These are phyloP conservation scores for Stachybotrys echinatus DNA, from an alignment of 2,329 filamentous ascomycete species.

Conservation along the genomic window DNA sequence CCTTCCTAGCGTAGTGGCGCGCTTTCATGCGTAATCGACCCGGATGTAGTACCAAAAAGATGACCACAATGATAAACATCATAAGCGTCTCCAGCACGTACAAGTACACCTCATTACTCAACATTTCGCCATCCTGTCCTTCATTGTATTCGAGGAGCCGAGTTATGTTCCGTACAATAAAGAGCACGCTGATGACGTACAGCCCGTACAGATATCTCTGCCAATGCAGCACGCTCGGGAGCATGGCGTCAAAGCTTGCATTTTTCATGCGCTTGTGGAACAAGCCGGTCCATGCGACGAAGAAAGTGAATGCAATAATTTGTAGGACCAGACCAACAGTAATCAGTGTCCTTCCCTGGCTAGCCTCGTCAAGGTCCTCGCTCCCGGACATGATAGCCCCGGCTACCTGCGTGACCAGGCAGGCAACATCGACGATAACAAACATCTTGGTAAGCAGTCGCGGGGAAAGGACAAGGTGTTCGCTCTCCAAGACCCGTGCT, in stretches of 20 bases:
- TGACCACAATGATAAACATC: constrained; percentile 15
- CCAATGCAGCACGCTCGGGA: constrained; percentile 9
- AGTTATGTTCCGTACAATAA: constrained; percentile 42
- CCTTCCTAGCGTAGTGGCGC: not conserved
- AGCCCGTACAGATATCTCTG: constrained; percentile 27
- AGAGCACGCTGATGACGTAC: constrained; percentile 36
- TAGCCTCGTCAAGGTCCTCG: constrained; percentile 8
- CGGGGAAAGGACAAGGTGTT: constrained; percentile 28
- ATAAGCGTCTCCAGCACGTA: constrained; percentile 27
- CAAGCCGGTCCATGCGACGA: constrained; percentile 33
- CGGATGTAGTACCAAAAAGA: constrained; percentile 10
- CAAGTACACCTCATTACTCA: constrained; percentile 38
- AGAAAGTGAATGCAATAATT: constrained; percentile 43
- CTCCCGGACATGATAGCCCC: constrained; percentile 22
- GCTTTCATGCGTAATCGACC: constrained; percentile 5
- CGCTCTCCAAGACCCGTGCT: constrained; percentile 23
- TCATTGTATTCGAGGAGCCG: constrained; percentile 42
- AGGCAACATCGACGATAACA: constrained; percentile 36
- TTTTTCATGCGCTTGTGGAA: constrained; percentile 36
- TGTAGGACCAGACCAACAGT: constrained; percentile 39
- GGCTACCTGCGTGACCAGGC: constrained; percentile 34
- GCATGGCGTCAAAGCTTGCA: not conserved
- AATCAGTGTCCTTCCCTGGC: constrained; percentile 12
- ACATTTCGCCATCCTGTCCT: constrained; percentile 35
- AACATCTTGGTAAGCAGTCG: constrained; percentile 38